Percentiles rank a stretch among this genome's conserved stretches.
Evolutionary conservation across 2,329 filamentous ascomycete species (phyloP).

Genomic region (Pseudophaeomoniella oleicola): DNA sequence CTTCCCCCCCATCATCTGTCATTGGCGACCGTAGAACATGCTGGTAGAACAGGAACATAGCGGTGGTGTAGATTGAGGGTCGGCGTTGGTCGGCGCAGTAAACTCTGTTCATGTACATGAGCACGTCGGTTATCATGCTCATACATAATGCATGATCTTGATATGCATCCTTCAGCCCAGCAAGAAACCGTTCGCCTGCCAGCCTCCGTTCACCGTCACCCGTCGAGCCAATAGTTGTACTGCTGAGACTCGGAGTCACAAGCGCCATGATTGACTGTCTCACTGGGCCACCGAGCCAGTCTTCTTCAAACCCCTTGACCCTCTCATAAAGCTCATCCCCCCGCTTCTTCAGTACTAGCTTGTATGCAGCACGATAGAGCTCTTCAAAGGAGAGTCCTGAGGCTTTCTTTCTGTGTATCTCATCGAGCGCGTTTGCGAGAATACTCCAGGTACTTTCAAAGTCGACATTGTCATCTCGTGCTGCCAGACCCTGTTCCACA

Average conservation of each 20-base stretch:
- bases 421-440: slow-evolving; percentile 59
- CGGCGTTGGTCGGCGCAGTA: slow-evolving; percentile 58
- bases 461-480: slow-evolving; percentile 48
- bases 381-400: slow-evolving; percentile 87
- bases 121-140: slow-evolving; percentile 91
- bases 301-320: slow-evolving; percentile 66
- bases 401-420: slow-evolving; percentile 87
- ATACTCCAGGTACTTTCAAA: slow-evolving; percentile 77
- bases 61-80: slow-evolving; percentile 67
- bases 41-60: slow-evolving; percentile 80
- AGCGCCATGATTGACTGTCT: slow-evolving; percentile 54
- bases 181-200: slow-evolving; percentile 71
- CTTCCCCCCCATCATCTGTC: slow-evolving; percentile 20
- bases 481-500: slow-evolving; percentile 34
- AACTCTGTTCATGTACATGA: slow-evolving; percentile 94
- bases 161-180: slow-evolving; percentile 64
- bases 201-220: slow-evolving; percentile 50
- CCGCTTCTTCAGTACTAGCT: slow-evolving; percentile 79
- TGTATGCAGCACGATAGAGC: slow-evolving; percentile 85
- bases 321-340: slow-evolving; percentile 67
- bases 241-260: slow-evolving; percentile 57
- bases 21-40: slow-evolving; percentile 56
- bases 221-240: slow-evolving; percentile 28
- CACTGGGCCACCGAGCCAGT: slow-evolving; percentile 65
- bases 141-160: slow-evolving; percentile 81